Base-by-base conservation (phyloP, 495 filamentous ascomycete species). In the Pyronema domesticum region DNA sequence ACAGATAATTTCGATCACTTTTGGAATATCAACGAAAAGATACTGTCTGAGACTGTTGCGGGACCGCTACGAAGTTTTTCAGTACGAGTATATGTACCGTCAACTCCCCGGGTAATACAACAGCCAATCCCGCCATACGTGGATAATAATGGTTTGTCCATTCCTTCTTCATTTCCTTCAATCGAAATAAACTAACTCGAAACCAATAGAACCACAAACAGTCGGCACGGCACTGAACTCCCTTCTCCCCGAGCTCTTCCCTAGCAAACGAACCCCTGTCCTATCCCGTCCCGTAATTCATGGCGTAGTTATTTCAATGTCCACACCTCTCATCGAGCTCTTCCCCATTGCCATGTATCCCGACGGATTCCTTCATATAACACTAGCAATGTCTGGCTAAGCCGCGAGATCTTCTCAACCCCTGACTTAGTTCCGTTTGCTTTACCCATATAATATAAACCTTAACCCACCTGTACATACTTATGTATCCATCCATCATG, bases 231-330 rank as follows among this genome's bases (percentile, higher is more conserved):
- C 85, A 7, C 72, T 99, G n/a, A 80, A 88, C 63, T 69, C 64
- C 7, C 64, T 94, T 1, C 70, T 96, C 14, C 91, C 93, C 1
- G 73, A 76, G 48, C 70, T 99, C 11, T 99, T 99, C 66, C 91
- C 87, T 0, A 89, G 83, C 65, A 78, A 85, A 51, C 69, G 88
- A 53, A 87, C 84, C 54, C 79, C 86, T 0, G 79, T 95, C n/a
- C 72, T 95, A 17, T 93, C 93, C n/a, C 85, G 84, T 57, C 81
- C 86, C 10, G 80, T 96, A 23, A 61, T 95, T 59, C 91, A 99
- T 70, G 93, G 91, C 4, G 84, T 80, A 3, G 78, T 82, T 3
- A 75, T 95, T 53, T 87, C 91, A 5, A 82, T 96, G 73, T 69
- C 69, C 53, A 83, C 88, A 0, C 80, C 79, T n/a, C 67, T 96